Conservation (phyloP, 805 yeast species). For the Kluyveromyces siamensis region DNA sequence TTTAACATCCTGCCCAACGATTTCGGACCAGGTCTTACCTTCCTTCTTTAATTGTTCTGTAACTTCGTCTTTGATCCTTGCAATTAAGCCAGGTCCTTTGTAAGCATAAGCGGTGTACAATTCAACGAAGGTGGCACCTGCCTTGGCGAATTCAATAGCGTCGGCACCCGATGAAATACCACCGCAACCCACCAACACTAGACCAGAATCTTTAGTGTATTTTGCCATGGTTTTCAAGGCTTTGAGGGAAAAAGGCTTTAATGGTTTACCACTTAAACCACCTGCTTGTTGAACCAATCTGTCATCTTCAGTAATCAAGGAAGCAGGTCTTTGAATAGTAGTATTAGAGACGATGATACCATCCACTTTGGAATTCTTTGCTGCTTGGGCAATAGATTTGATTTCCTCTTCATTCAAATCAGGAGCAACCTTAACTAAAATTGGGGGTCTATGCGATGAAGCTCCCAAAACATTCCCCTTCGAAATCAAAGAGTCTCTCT, state of each 20-base stretch:
- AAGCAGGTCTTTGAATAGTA: slow-evolving; percentile 72
- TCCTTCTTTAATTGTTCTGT: slow-evolving; percentile 53
- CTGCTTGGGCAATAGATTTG: slow-evolving; percentile 71
- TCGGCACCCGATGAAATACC: slow-evolving; percentile 85
- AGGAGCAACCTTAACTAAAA: slow-evolving; percentile 88
- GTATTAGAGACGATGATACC: slow-evolving; percentile 92
- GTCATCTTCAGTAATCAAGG: slow-evolving; percentile 40
- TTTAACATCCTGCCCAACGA: slow-evolving; percentile 54
- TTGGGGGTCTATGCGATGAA: slow-evolving; percentile 49
- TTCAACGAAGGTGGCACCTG: slow-evolving; percentile 89
- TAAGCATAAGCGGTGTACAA: slow-evolving; percentile 86
- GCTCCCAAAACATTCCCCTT: slow-evolving; percentile 26
- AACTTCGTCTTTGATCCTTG: slow-evolving; percentile 50
- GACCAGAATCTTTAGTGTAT: slow-evolving; percentile 60
- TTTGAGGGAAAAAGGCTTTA: slow-evolving; percentile 67
- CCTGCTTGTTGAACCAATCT: slow-evolving; percentile 54
- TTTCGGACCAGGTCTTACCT: slow-evolving; percentile 78
- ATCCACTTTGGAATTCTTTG: slow-evolving; percentile 69
- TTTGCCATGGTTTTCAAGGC: slow-evolving; percentile 67
- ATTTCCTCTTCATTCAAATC: slow-evolving; percentile 78
- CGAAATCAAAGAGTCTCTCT: slow-evolving; percentile 49
- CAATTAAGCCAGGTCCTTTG: slow-evolving; percentile 80
- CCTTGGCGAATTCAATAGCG: slow-evolving; percentile 83
- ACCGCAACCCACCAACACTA: slow-evolving; percentile 88
- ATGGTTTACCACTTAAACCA: slow-evolving; percentile 88